Percentiles rank a stretch among this genome's conserved stretches.
Evolutionary conservation across 2,329 filamentous ascomycete genomes (phyloP).

Genomic region (Zymoseptoria tritici): DNA sequence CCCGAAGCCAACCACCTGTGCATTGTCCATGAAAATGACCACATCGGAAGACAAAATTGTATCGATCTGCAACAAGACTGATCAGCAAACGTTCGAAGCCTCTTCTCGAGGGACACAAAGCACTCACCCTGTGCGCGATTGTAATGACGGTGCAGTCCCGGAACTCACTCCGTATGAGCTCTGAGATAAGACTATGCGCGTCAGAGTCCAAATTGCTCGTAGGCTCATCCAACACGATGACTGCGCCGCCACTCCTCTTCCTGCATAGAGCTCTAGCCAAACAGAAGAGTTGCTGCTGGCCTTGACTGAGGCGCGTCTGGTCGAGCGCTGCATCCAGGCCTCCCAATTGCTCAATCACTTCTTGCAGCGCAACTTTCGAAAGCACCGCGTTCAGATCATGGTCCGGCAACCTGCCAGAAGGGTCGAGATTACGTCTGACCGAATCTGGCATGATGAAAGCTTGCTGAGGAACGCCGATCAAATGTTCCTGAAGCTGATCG

Average conservation of each 20-base stretch:
- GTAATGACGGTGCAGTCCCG: neutral
- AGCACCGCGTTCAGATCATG: constrained; percentile 12
- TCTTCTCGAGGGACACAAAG: neutral
- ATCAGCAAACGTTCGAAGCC: neutral
- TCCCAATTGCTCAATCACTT: constrained; percentile 32
- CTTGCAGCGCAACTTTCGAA: constrained; percentile 14
- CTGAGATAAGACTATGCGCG: neutral
- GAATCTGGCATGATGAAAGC: neutral
- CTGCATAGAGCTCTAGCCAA: constrained; percentile 52
- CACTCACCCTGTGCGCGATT: neutral
- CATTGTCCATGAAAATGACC: neutral
- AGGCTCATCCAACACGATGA: constrained; percentile 61
- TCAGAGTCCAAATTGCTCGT: constrained; percentile 36
- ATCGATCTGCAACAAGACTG: neutral
- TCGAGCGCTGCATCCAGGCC: constrained; percentile 21
- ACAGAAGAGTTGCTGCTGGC: constrained; percentile 55
- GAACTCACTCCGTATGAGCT: neutral
- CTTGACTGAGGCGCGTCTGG: constrained; percentile 55
- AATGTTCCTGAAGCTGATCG: neutral
- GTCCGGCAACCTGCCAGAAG: constrained; percentile 7
- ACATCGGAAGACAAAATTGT: neutral
- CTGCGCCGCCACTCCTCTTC: constrained; percentile 61
- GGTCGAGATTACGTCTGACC: neutral
- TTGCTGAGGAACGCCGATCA: neutral
- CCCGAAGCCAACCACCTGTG: neutral